These are phyloP conservation scores for Tricholoma saponaceum DNA, from an alignment of 768 basidiomycete genomes.

Conservation along the genomic window DNA sequence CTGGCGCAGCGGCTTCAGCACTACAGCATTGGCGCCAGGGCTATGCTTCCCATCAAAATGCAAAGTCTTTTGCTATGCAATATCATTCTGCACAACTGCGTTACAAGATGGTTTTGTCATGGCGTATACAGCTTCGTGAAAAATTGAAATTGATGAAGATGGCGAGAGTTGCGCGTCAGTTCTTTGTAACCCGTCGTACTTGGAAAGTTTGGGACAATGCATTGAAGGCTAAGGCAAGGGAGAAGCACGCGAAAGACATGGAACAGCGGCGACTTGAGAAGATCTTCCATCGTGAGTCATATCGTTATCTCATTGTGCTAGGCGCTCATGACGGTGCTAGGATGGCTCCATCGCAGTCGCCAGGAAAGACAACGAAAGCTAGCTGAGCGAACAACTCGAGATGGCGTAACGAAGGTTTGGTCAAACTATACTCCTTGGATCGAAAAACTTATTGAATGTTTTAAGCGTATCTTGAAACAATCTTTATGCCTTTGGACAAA, in stretches of 20 bases:
- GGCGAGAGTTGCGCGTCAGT: slow-evolving; percentile 51
- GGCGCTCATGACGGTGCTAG: slow-evolving; percentile 24
- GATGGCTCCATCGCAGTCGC: slow-evolving; percentile 41
- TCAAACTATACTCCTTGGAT: not conserved
- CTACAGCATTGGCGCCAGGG: slow-evolving; percentile 45
- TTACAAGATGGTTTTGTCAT: slow-evolving; percentile 40
- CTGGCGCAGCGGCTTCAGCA: slow-evolving; percentile 29
- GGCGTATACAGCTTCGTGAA: slow-evolving; percentile 52
- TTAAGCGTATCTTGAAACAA: slow-evolving; percentile 49
- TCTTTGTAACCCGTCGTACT: slow-evolving; percentile 42
- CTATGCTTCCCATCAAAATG: slow-evolving; percentile 41
- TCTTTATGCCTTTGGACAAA: slow-evolving; percentile 63
- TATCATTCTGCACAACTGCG: slow-evolving; percentile 40
- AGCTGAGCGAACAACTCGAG: slow-evolving; percentile 39
- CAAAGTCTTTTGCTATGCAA: slow-evolving; percentile 42
- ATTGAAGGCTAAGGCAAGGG: slow-evolving; percentile 38
- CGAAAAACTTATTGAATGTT: not conserved
- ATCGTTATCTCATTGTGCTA: not conserved
- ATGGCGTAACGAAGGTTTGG: slow-evolving; percentile 37
- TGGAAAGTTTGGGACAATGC: slow-evolving; percentile 48
- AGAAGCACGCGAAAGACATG: slow-evolving; percentile 40
- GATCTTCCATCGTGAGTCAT: slow-evolving; percentile 14
- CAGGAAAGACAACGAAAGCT: slow-evolving; percentile 35
- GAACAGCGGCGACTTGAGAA: slow-evolving; percentile 30
- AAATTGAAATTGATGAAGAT: slow-evolving; percentile 47